Base-by-base conservation (phyloP, 192 early-diverging fungal species). In the Jimgerdemannia flammicorona region DNA sequence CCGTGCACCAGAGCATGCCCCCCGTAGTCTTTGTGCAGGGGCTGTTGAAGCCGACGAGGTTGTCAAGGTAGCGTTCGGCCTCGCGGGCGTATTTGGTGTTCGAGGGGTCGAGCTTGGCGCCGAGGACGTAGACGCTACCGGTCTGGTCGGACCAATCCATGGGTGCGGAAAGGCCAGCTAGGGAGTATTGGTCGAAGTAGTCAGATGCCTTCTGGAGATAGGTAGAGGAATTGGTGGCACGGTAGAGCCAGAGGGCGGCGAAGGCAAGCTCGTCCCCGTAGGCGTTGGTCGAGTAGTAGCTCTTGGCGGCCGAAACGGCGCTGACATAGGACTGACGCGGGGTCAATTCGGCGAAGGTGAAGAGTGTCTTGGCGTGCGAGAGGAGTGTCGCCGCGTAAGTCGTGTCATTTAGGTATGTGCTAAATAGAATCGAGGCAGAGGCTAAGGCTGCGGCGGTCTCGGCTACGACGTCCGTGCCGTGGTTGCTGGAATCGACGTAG, bases 161-260 rank as follows among this genome's bases (percentile, higher is more conserved):
- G 11, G 82, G 77, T 8, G 69, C 71, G 40, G 67, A 67, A 39
- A 74, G 64, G 2, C 70, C 70, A 3, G 44, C 40, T 18, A 82
- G 59, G 20, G 80, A 80, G 64, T 85, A 81, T 3, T 73, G 74
- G 44, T 89, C 72, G 44, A 87, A 81, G 39, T 87, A 88, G 9
- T 74, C 80, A 70, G 73, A 64, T 3, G 88, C 88, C 54, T 83
- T 85, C 19, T 76, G 59, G 67, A 81, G 70, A 69, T 89, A 90
- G 8, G 64, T 75, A 11, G 73, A 3, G 40, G 86, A 76, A 17
- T 80, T 79, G 3, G 88, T 88, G 3, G 87, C 81, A 44, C 74
- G 77, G 76, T 84, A 87, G 73, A 90, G 78, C 89, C 89, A 90
- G 8, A 85, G 77, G 20, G 88, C 87, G 59, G 80, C 88, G 80